Evolutionary conservation across 2,329 filamentous ascomycete species (phyloP), one percentile per base, ranked within the genome.

Genomic region (Colletotrichum sp.): DNA sequence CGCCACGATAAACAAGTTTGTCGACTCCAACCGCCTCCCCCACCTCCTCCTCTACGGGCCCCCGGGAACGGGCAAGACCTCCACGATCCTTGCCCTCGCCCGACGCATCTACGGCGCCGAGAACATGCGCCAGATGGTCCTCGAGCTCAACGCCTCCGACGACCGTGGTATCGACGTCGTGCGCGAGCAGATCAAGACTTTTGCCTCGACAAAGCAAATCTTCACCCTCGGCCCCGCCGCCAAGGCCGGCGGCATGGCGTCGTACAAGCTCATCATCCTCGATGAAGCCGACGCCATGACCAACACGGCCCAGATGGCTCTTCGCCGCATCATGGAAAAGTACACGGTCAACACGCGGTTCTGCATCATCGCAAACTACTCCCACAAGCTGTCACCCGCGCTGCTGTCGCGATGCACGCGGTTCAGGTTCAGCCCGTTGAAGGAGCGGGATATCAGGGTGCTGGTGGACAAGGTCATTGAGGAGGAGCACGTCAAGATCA

Each of bases 211-310:
- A 9, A 98, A 98, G 85, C 97, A 99, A 83, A 99, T 99, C 81
- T 99, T 99, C 87, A 89, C 87, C 16, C 86, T 90, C 82, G 92
- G 91, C n/a, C 88, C 90, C 57, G 88, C 88, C 9, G 86, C 90
- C 3, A 86, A 86, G 39, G 81, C 88, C 7, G 83, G 83, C 26
- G 81, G 86, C 36, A 85, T 96, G 30, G 95, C 94, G 0, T 91
- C 91, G 5, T 99, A 94, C 89, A 99, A 99, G 88, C 92, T 99
- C 79, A 99, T 99, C 82, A 95, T 99, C 71, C 92, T 99, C 6
- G 97, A 99, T 84, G 97, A 99, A 88, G 97, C 97, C n/a, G 97
- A 99, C 84, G 97, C 97, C 70, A 99, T 99, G 97, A 99, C 97
- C n/a, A 94, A 95, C 70, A 98, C 96, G 1, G 97, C 97, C 7